Conservation (phyloP, 768 basidiomycete species). For the button mushroom (Agaricus bisporus) region DNA sequence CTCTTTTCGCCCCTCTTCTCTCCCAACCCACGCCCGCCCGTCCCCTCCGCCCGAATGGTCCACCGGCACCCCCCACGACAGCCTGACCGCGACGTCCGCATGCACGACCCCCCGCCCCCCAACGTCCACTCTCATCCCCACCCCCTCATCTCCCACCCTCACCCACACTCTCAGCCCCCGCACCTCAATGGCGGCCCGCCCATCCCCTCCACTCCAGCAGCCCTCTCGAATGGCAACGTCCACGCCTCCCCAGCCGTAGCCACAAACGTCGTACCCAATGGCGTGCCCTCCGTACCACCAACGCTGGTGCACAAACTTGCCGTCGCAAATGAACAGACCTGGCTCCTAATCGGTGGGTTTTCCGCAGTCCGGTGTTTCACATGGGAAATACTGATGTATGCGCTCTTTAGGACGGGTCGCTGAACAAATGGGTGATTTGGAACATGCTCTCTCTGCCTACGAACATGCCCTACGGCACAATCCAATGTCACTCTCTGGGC, state of each 20-base stretch:
- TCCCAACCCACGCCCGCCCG: constrained; percentile 28
- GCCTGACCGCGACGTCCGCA: constrained; percentile 51
- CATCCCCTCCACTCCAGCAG: constrained; percentile 40
- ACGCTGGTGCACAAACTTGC: constrained; percentile 72
- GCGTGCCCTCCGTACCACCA: constrained; percentile 25
- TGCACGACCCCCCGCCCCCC: constrained; percentile 49
- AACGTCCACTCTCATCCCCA: constrained; percentile 24
- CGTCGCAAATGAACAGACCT: constrained; percentile 88
- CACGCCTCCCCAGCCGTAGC: constrained; percentile 44
- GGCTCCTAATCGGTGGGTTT: constrained; percentile 82
- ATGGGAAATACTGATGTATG: constrained; percentile 10
- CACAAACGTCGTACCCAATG: constrained; percentile 26
- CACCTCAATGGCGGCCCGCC: constrained; percentile 48
- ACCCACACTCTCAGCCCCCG: constrained; percentile 33
- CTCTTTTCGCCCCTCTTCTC: constrained; percentile 44
- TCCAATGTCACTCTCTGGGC: constrained; percentile 80
- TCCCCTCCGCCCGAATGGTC: constrained; percentile 19
- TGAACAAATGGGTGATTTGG: constrained; percentile 92
- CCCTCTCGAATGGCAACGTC: constrained; percentile 34
- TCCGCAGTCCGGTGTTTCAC: constrained; percentile 8
- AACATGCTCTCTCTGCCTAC: constrained; percentile 89
- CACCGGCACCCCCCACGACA: constrained; percentile 15
- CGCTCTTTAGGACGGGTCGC: constrained; percentile 75
- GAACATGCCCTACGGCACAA: constrained; percentile 96
- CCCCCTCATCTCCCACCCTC: constrained; percentile 23